Base-by-base conservation (phyloP, 257 asterid genomes). In the Nicotiana obtusifolia region DNA sequence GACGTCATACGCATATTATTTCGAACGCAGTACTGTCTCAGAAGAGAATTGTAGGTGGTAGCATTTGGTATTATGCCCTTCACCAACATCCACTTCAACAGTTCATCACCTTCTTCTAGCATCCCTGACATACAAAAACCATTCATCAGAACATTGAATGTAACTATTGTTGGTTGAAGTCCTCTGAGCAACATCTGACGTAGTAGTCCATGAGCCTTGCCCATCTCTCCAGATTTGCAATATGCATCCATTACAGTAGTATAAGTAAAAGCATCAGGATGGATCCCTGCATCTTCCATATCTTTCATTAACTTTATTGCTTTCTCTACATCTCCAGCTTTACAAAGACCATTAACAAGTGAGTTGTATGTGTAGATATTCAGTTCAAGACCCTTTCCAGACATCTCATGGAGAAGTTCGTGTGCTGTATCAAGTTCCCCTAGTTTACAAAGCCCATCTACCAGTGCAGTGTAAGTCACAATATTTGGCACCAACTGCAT, bases 231-330 rank as follows among this genome's bases (percentile, higher is more conserved):
- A 26, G 89, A 90, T 89, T 94, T 96, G 87, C 97, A 91, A 82
- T 94, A 92, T 65, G 97, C 91, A 87, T 95, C 99, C 97, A 95
- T 94, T 64, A 95, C 80, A 24, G 93, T 92, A 78, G 99, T 95
- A 85, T 92, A 94, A 71, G 98, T 89, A 82, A 82, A 94, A 80
- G 82, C 88, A 83, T 95, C 99, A 71, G 98, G 97, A 66, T 16
- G 35, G 67, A 92, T 85, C 62, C 94, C 94, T 64, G 92, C 89
- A 47, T 85, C 86, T 84, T 91, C 97, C 97, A 95, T 91, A 79
- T 91, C 97, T 75, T 91, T 84, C 93, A 90, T 89, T 82, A 94
- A 80, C 80, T 82, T 91, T 81, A 84, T 73, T 10, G 97, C 98
- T 73, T 90, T 91, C 28, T 49, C 85, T 61, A 91, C 85, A 86